Conservation (phyloP, 441 rosid species). For the Corymbia citriodora region DNA sequence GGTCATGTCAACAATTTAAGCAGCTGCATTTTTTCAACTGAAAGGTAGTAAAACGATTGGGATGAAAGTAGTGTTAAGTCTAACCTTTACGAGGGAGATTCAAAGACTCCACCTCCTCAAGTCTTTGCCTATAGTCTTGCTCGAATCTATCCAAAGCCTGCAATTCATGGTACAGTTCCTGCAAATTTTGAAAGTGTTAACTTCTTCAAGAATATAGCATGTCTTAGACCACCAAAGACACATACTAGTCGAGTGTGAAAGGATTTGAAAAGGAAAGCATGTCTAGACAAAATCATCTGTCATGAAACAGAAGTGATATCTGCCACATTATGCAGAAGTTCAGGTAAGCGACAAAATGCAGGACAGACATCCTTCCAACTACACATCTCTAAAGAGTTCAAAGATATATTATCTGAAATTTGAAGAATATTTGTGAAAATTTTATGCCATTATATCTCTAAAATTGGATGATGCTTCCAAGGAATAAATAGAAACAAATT, state of each 20-base stretch:
- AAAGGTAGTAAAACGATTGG: not conserved
- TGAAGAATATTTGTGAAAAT: not conserved
- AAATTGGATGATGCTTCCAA: not conserved
- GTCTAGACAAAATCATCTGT: not conserved
- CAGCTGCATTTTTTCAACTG: not conserved
- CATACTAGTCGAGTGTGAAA: not conserved
- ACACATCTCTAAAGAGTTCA: not conserved
- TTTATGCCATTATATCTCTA: not conserved
- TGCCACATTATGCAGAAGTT: not conserved
- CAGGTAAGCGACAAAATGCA: not conserved
- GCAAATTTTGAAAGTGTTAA: constrained; percentile 15
- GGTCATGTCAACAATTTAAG: not conserved
- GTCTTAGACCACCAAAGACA: not conserved
- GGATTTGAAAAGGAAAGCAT: not conserved
- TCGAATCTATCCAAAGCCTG: constrained; percentile 81
- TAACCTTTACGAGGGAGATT: constrained; percentile 72
- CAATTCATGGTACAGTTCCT: constrained; percentile 86
- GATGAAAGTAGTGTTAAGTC: not conserved
- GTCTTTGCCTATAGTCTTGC: constrained; percentile 59
- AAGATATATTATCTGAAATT: not conserved
- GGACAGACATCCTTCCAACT: not conserved
- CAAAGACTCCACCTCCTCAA: constrained; percentile 61
- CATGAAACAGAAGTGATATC: not conserved
- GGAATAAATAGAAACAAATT: not conserved
- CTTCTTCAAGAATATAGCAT: constrained; percentile 2